phyloP scores from a whole-genome alignment of 2,329 filamentous ascomycete species.

The Exophiala alcalophila region DNA sequence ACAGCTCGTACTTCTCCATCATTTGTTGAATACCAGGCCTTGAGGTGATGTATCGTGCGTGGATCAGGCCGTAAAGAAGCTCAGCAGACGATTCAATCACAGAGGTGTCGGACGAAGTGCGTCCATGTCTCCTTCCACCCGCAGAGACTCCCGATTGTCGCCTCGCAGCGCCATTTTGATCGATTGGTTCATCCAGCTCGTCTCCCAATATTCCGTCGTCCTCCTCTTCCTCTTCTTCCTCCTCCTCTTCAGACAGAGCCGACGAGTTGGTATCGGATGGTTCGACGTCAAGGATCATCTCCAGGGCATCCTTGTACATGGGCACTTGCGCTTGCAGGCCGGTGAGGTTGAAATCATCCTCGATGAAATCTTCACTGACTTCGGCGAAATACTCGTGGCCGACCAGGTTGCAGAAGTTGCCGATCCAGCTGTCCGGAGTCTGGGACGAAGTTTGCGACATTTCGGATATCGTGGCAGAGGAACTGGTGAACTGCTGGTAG shows the following conservation, averaged over 20 bases:
- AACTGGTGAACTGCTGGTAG: constrained; percentile 27
- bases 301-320: constrained; percentile 98
- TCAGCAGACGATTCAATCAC: constrained; percentile 98
- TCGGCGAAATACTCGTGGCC: constrained; percentile 99
- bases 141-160: constrained; percentile 45
- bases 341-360: constrained; percentile 99
- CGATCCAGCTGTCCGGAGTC: constrained; percentile 88
- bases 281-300: constrained; percentile 99
- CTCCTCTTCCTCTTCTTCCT: constrained; percentile 64
- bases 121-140: constrained; percentile 65
- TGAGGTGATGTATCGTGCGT: constrained; percentile 97
- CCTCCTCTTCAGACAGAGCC: constrained; percentile 53
- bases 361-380: constrained; percentile 97
- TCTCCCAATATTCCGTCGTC: constrained; percentile 66
- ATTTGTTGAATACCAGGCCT: constrained; percentile 96
- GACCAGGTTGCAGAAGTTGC: constrained; percentile 89
- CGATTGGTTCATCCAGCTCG: constrained; percentile 48
- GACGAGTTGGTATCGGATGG: constrained; percentile 65
- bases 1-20: constrained; percentile 97
- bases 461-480: constrained; percentile 31
- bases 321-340: constrained; percentile 91
- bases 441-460: constrained; percentile 57
- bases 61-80: constrained; percentile 95
- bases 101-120: constrained; percentile 87
- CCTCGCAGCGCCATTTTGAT: constrained; percentile 52